Evolutionary conservation across 1,139 yeast genomes (phyloP).

Genomic region (Kluyveromyces marxianus): DNA sequence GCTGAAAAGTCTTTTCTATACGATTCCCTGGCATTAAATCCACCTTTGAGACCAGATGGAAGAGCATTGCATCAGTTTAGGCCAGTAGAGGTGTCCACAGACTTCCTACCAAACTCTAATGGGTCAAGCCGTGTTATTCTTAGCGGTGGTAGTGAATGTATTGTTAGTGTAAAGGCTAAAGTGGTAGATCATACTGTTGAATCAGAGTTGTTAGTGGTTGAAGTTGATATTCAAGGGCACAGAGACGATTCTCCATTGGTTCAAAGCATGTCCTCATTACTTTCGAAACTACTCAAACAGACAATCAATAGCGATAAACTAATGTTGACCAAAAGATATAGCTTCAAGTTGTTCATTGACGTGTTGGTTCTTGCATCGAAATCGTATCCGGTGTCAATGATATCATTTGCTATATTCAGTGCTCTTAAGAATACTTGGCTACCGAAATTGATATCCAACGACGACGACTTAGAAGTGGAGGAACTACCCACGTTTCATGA

Average conservation of each 20-base stretch:
- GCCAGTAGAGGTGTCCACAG: conserved; percentile 76
- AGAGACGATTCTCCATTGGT: conserved; percentile 64
- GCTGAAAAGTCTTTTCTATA: conserved; percentile 78
- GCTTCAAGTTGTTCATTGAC: conserved; percentile 71
- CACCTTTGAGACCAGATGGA: conserved; percentile 79
- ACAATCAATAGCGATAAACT: conserved; percentile 39
- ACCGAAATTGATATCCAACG: conserved; percentile 63
- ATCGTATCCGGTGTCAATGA: conserved; percentile 67
- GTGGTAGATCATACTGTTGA: conserved; percentile 50
- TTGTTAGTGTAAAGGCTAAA: conserved; percentile 80
- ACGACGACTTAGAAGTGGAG: conserved; percentile 49
- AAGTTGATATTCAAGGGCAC: conserved; percentile 65
- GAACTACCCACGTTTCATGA: conserved; percentile 90
- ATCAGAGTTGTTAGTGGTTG: conserved; percentile 54
- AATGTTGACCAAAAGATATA: conserved; percentile 61
- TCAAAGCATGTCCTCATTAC: conserved; percentile 46
- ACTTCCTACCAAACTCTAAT: conserved; percentile 77
- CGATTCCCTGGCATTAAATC: conserved; percentile 56
- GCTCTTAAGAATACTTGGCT: conserved; percentile 73
- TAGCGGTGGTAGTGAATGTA: conserved; percentile 87
- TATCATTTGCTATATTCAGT: conserved; percentile 70
- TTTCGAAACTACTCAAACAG: conserved; percentile 32
- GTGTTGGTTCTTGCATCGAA: conserved; percentile 64
- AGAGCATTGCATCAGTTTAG: conserved; percentile 66
- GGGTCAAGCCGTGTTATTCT: conserved; percentile 86